Percentiles rank a stretch among this genome's conserved stretches.
Conservation (phyloP, 495 filamentous ascomycete species). For the Cercophora newfieldiana region DNA sequence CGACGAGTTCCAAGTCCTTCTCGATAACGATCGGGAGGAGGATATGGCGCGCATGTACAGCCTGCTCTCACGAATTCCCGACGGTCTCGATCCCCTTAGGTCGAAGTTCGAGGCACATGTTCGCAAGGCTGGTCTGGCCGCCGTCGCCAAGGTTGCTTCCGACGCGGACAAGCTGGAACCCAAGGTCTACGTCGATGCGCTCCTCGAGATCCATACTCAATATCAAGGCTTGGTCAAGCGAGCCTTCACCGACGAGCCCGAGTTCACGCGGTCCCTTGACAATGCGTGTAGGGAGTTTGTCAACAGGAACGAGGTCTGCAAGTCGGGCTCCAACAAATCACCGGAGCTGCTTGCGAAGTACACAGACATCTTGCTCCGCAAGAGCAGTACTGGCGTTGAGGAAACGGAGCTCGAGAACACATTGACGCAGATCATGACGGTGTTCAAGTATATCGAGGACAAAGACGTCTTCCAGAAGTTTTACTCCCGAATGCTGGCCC, state of each 20-base stretch:
- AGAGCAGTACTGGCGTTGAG: constrained; percentile 85
- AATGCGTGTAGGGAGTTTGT: constrained; percentile 98
- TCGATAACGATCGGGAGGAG: constrained; percentile 92
- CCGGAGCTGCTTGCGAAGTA: constrained; percentile 95
- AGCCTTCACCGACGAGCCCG: constrained; percentile 92
- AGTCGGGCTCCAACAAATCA: constrained; percentile 84
- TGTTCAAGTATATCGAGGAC: constrained; percentile 99
- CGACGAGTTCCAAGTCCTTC: constrained; percentile 93
- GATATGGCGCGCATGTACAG: constrained; percentile 97
- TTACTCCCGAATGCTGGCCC: constrained; percentile 94
- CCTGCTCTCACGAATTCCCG: constrained; percentile 84
- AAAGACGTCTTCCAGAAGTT: constrained; percentile 99
- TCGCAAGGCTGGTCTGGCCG: constrained; percentile 78
- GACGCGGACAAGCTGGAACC: constrained; percentile 92
- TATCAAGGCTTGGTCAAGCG: constrained; percentile 89
- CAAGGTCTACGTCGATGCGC: constrained; percentile 92
- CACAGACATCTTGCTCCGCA: constrained; percentile 89
- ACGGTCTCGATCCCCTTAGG: constrained; percentile 88
- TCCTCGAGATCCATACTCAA: constrained; percentile 90
- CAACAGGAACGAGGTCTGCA: constrained; percentile 94
- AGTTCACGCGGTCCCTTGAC: constrained; percentile 94
- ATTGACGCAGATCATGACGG: constrained; percentile 95
- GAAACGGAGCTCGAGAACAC: constrained; percentile 91
- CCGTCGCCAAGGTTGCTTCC: constrained; percentile 86
- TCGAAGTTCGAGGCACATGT: constrained; percentile 91